Base-by-base conservation (phyloP, 208 protist genomes). In the Porcisia deanei region DNA sequence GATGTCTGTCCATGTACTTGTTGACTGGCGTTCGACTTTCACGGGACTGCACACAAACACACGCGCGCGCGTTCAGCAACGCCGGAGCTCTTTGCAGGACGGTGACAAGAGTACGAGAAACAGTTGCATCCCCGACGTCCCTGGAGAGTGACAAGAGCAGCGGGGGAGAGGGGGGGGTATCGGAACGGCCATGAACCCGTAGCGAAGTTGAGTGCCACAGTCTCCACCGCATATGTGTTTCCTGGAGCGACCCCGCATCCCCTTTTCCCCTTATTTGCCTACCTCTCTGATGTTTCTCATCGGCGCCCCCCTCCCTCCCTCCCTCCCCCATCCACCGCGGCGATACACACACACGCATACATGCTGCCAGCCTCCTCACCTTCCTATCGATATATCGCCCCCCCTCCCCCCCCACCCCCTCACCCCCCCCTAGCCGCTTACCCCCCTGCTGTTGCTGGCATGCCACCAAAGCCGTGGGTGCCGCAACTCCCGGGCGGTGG, bases 391-490 rank as follows among this genome's bases (percentile, higher is more conserved):
- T 39, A 57, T 22, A 55, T 37, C 54, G 2, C 22, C 58, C 54
- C 25, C 34, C 0, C 1, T 1, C 54, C n/a, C 55, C 37, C 6
- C 54, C 34, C 39, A 16, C 65, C 22, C 25, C n/a, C 37, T 45
- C 53, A 49, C 54, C 34, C 34, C 25, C 47, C 8, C 14, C 41
- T 30, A 30, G 30, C 30, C 30, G 30, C 30, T 30, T 30, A 55
- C 3, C 58, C 18, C 45, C 41, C 52, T 57, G 10, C 39, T 6
- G 10, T 25, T 8, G 30, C 25, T 14, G 37, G 18, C n/a, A 81
- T 87, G 79, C 83, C 83, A 37, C 83, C 83, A 1, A 84, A 75
- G 72, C 83, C 83, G 70, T 81, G 81, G 76, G 71, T 76, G 43
- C 68, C 64, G 52, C 73, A 82, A 41, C 60, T 75, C 47, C 30